Evolutionary conservation across 129 eudicot genomes (phyloP).

Genomic region (Arctium lappa): DNA sequence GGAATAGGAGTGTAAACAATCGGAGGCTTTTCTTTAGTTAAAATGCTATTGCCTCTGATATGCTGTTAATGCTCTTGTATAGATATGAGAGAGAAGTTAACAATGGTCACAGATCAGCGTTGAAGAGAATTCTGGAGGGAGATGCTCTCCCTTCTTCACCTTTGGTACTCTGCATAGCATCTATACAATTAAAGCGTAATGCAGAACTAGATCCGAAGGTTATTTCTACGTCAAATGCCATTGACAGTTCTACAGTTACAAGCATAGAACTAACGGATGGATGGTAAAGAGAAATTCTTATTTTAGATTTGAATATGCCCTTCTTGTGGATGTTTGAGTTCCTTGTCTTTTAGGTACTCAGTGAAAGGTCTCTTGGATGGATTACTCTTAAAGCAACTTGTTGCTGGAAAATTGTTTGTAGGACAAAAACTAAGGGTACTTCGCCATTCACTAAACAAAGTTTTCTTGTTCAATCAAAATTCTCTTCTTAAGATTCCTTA

Average conservation of each 20-base stretch:
- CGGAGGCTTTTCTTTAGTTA: neutral
- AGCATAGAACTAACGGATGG: slow-evolving; percentile 85
- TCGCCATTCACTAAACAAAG: neutral
- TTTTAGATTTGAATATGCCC: slow-evolving; percentile 6
- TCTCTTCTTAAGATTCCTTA: neutral
- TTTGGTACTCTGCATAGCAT: slow-evolving; percentile 85
- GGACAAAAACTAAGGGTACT: slow-evolving; percentile 91
- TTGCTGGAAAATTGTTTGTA: slow-evolving; percentile 63
- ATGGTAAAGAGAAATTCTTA: slow-evolving; percentile 49
- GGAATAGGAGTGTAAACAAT: neutral
- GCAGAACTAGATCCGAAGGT: slow-evolving; percentile 20
- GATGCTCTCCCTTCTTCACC: slow-evolving; percentile 81
- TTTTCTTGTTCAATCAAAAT: neutral
- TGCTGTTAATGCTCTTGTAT: slow-evolving; percentile 5
- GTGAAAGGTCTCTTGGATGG: slow-evolving; percentile 75
- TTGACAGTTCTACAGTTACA: slow-evolving; percentile 31
- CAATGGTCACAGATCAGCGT: slow-evolving; percentile 85
- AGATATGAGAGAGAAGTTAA: slow-evolving; percentile 95
- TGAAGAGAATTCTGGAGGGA: slow-evolving; percentile 86
- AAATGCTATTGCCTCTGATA: slow-evolving; percentile 11
- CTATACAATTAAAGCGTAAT: slow-evolving; percentile 39
- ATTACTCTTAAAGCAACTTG: slow-evolving; percentile 55
- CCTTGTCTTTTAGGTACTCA: slow-evolving; percentile 54
- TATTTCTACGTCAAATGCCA: slow-evolving; percentile 27
- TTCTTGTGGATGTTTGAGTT: slow-evolving; percentile 7